Evolutionary conservation across 2,329 filamentous ascomycete species (phyloP).

Genomic region (Hymenoscyphus salicellus): DNA sequence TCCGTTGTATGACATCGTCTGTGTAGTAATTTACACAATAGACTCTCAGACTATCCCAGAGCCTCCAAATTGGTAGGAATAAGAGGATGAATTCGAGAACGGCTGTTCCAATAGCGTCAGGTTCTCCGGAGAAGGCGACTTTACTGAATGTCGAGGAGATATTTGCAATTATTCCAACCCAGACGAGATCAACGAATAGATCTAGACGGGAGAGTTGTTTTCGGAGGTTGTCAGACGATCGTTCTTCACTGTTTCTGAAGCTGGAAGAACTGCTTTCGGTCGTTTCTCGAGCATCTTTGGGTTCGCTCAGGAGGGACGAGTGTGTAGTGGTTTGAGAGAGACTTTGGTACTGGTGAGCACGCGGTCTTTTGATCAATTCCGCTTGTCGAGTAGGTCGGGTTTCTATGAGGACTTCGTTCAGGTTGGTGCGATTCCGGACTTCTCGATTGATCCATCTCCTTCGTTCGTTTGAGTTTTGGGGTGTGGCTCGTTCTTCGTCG

Average conservation of each 20-base stretch:
- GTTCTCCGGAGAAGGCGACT: constrained; percentile 15
- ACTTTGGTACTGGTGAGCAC: constrained; percentile 5
- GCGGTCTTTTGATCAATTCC: constrained; percentile 7
- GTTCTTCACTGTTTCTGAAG: constrained; percentile 4
- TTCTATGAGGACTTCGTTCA: not conserved
- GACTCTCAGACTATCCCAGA: constrained; percentile 21
- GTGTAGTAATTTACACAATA: constrained; percentile 19
- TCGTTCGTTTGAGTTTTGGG: not conserved
- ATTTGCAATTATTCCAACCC: constrained; percentile 25
- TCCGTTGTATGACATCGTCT: constrained; percentile 21
- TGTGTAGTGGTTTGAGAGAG: not conserved
- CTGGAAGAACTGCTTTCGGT: not conserved
- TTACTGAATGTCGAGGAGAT: constrained; percentile 18
- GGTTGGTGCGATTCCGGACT: not conserved
- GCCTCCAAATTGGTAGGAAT: constrained; percentile 22
- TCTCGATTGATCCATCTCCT: not conserved
- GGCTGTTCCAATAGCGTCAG: constrained; percentile 11
- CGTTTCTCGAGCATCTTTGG: not conserved
- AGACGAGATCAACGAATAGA: constrained; percentile 23
- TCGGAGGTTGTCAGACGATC: constrained; percentile 9
- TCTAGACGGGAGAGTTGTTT: constrained; percentile 16
- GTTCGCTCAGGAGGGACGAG: not conserved
- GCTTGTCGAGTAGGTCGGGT: not conserved
- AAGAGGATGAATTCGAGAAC: constrained; percentile 20
- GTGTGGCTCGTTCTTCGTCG: not conserved